These are phyloP conservation scores for Xerocomus potaroensis DNA, from an alignment of 768 basidiomycete species.

Conservation along the genomic window DNA sequence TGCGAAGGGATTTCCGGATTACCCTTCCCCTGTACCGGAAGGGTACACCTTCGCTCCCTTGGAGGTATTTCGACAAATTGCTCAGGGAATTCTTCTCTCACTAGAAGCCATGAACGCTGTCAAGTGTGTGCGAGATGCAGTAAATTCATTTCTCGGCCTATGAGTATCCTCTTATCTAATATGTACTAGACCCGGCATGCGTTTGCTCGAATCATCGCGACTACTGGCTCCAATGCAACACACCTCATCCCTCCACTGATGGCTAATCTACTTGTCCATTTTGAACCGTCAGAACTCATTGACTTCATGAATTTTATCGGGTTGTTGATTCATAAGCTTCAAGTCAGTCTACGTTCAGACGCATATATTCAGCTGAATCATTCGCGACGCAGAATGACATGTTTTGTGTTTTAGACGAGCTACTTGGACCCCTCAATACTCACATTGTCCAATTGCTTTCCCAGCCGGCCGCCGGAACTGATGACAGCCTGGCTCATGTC, in stretches of 20 bases:
- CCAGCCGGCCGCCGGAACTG: conserved; percentile 82
- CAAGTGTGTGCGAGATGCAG: conserved; percentile 88
- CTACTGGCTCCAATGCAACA: conserved; percentile 81
- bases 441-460: conserved; percentile 78
- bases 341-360: conserved; percentile 43
- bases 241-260: conserved; percentile 87
- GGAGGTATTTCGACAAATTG: conserved; percentile 78
- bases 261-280: conserved; percentile 84
- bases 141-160: conserved; percentile 36
- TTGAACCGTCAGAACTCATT: conserved; percentile 86
- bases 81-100: conserved; percentile 82
- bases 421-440: conserved; percentile 79
- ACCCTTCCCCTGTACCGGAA: conserved; percentile 63
- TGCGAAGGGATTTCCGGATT: conserved; percentile 95
- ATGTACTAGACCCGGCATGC: conserved; percentile 76
- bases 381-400: conserved; percentile 60
- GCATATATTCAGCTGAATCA: neutral
- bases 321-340: conserved; percentile 84
- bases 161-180: conserved; percentile 5
- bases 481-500: conserved; percentile 72
- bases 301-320: conserved; percentile 97
- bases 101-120: conserved; percentile 85
- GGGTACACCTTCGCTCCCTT: conserved; percentile 68
- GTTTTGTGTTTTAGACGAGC: conserved; percentile 83
- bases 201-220: conserved; percentile 88